Base-by-base conservation (phyloP, 2,329 filamentous ascomycete genomes). In the Chrysoporthe puriensis region DNA sequence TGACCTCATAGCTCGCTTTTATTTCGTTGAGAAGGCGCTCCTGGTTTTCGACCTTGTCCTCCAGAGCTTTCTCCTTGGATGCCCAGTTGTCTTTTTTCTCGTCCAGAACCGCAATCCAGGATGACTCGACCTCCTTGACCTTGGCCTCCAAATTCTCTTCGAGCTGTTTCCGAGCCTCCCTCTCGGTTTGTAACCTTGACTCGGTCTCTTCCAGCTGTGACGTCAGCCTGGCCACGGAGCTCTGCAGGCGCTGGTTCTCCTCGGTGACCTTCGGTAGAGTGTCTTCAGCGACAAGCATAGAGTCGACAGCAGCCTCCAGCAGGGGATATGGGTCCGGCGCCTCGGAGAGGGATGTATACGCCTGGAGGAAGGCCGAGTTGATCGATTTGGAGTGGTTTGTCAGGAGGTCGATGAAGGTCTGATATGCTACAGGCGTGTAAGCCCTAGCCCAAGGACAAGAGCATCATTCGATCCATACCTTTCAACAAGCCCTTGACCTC, bases 71-170 rank as follows among this genome's bases (percentile, higher is more conserved):
- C 81, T 99, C 96, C 77, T 97, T 97, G 9, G 95, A 90, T 64
- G 91, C 90, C 96, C 96, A 99, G 76, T 99, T 99, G 77, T 95
- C 93, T 74, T 93, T 91, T 80, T 97, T 97, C 83, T 99, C 96
- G 66, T 92, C 90, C 62, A 99, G 78, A 4, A 97, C 94, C 34
- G 93, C 94, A 14, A 88, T 87, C 95, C 96, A 99, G 2, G 93
- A 96, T 16, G 88, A 82, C 79, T 98, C 94, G 2, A 98, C 90
- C 71, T 97, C 94, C 79, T 94, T 96, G 68, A 96, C 91, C 76
- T 90, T 93, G 67, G 79, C 82, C 74, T 97, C 94, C 40, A 96
- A 85, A 16, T 85, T 89, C 44, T 90, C 89, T 74, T 98, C 94
- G 11, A 96, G 81, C 69, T 90, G 86, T 77, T 90, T 91, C 67